Percentiles rank a stretch among this genome's conserved stretches.
Conservation (phyloP, 2,329 filamentous ascomycete species). For the Tolypocladium album region DNA sequence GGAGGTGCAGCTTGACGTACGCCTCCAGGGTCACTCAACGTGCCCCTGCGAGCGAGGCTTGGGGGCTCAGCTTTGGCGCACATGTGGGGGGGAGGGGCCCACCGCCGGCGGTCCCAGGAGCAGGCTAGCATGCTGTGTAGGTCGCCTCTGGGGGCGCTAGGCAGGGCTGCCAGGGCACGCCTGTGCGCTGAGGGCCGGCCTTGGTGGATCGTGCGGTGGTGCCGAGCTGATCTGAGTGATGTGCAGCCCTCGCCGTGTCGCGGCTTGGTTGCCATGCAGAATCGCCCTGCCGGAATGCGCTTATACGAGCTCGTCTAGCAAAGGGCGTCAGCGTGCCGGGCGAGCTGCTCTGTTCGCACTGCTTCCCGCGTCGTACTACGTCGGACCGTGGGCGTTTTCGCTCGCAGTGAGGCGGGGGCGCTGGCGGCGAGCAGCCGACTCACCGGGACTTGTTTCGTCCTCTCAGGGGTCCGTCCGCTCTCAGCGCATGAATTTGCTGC, state of each 20-base stretch:
- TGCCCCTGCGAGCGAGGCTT: conserved; percentile 8
- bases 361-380: neutral
- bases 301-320: neutral
- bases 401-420: neutral
- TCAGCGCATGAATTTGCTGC: neutral
- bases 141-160: neutral
- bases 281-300: neutral
- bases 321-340: neutral
- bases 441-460: conserved; percentile 1
- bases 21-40: neutral
- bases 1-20: conserved; percentile 7
- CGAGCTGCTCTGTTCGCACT: neutral
- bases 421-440: neutral
- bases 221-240: neutral
- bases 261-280: neutral
- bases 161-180: neutral
- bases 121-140: neutral
- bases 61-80: conserved; percentile 10
- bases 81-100: conserved; percentile 3
- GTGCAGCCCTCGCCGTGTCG: neutral
- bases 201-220: neutral
- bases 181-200: neutral
- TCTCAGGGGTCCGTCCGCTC: neutral
- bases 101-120: neutral
- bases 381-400: neutral